Percentiles rank a stretch among this genome's conserved stretches.
phyloP scores from a whole-genome alignment of 108 stramenopile species.

The Fragilaria crotonensis region DNA sequence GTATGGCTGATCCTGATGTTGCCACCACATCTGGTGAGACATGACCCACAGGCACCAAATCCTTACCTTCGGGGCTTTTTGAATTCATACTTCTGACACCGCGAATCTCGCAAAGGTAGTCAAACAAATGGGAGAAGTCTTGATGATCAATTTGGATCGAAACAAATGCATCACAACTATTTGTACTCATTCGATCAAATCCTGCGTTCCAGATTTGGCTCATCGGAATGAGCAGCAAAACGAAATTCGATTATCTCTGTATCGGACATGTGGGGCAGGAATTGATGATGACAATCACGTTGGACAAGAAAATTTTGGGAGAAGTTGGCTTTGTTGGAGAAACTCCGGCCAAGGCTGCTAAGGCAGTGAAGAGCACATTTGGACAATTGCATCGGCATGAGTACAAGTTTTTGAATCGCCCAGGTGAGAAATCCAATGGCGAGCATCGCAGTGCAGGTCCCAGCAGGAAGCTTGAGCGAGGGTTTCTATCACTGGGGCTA shows the following conservation, averaged over 20 bases:
- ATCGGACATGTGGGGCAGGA: constrained; percentile 65
- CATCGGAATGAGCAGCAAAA: constrained; percentile 8
- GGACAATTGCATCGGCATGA: constrained; percentile 22
- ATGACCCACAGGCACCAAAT: constrained; percentile 46
- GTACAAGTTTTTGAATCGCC: constrained; percentile 15
- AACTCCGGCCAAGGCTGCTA: constrained; percentile 49
- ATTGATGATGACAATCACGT: constrained; percentile 62
- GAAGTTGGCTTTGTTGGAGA: constrained; percentile 42
- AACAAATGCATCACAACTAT: constrained; percentile 67
- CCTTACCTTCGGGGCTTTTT: constrained; percentile 74
- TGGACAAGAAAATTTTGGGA: constrained; percentile 58
- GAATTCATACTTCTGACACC: constrained; percentile 15
- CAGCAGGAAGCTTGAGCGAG: no score
- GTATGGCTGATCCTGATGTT: constrained; percentile 59
- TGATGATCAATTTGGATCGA: constrained; percentile 69
- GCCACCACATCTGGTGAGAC: constrained; percentile 64
- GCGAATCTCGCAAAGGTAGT: no score
- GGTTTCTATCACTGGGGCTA: no score
- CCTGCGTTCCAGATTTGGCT: constrained; percentile 42
- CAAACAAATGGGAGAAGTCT: constrained; percentile 62
- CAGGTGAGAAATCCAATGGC: constrained; percentile 6
- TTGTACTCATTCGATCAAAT: constrained; percentile 17
- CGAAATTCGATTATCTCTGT: background rate
- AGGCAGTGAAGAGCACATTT: constrained; percentile 38
- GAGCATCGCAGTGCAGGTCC: no score